A percentile compares a stretch with the other conserved stretches of the same genome.
These are phyloP conservation scores for Mycena amicta DNA, from an alignment of 768 basidiomycete species.

Conservation along the genomic window DNA sequence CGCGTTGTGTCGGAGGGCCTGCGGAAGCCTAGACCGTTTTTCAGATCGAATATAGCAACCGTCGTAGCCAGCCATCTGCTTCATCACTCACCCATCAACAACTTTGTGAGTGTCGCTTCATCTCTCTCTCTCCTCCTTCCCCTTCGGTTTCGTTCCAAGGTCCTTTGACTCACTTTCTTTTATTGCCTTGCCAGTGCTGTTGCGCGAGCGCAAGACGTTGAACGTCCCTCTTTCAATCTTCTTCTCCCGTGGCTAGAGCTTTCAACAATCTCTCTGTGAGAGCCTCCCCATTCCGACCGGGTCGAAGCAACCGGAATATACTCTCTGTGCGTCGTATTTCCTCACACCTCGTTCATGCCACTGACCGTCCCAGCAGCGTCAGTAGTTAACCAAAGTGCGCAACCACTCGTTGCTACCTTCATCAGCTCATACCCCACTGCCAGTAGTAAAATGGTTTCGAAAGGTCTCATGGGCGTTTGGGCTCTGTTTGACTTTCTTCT, in stretches of 20 bases:
- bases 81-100: background rate
- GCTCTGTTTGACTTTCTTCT: slow-evolving; percentile 69
- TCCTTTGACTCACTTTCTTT: slow-evolving; percentile 32
- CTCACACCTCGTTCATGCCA: slow-evolving; percentile 10
- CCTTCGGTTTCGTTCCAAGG: slow-evolving; percentile 31
- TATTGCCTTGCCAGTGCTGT: slow-evolving; percentile 35
- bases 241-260: slow-evolving; percentile 28
- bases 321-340: slow-evolving; percentile 19
- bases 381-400: background rate
- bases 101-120: background rate
- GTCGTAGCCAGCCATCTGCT: background rate
- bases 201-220: slow-evolving; percentile 63
- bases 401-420: background rate
- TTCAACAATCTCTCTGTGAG: slow-evolving; percentile 51
- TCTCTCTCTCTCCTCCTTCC: slow-evolving; percentile 26
- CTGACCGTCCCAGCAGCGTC: slow-evolving; percentile 5
- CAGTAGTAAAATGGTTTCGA: slow-evolving; percentile 64
- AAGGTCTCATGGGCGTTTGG: slow-evolving; percentile 71
- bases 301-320: slow-evolving; percentile 10
- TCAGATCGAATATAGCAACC: too few species aligned
- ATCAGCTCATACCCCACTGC: background rate
- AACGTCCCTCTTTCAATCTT: slow-evolving; percentile 53
- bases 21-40: background rate
- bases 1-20: background rate
- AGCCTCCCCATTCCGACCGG: slow-evolving; percentile 28